Base-by-base conservation (phyloP, 129 eudicot species). In the Solidago caesia region DNA sequence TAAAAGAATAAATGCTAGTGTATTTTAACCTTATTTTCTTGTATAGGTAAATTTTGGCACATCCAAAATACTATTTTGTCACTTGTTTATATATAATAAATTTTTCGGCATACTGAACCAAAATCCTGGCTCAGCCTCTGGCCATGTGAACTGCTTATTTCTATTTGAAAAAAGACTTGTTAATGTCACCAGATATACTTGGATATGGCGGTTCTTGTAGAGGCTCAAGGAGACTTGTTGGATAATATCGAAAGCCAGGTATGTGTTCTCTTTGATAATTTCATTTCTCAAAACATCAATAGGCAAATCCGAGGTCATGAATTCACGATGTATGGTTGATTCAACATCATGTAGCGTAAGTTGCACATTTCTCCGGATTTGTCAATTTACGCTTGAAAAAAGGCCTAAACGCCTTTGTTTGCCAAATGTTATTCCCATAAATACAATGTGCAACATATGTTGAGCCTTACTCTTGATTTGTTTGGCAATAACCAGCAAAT, bases 171-270 rank as follows among this genome's bases (percentile, higher is more conserved):
- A 33, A 41, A 13, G 27, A 44, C 7, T 74, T 13, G 64, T 16
- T 62, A 64, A 44, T 39, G n/a, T 27, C 77, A 16, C 39, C 92
- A 93, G 98, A 90, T 93, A 46, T 90, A 90, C 76, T 84, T 93
- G 2, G 98, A 93, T 76, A 90, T 93, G 97, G 96, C 96, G 8
- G 97, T 93, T 67, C 82, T 93, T 75, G 96, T 90, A 11, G 90
- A 90, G 59, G 96, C 92, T 74, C 98, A 93, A 83, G 97, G 98
- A 74, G 98, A 93, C 65, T 64, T 86, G 46, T 82, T 93, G 57
- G 97, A 93, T 76, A 90, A 93, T 82, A 93, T 93, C 12, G 98
- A 93, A 77, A 90, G 84, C 71, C 98, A 93, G 97, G 97, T 93
- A 76, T 45, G 65, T 6, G 69, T 83, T 74, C 44, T 8, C 9